Evolutionary conservation across 257 asterid genomes (phyloP).

Genomic region (Lithospermum erythrorhizon): DNA sequence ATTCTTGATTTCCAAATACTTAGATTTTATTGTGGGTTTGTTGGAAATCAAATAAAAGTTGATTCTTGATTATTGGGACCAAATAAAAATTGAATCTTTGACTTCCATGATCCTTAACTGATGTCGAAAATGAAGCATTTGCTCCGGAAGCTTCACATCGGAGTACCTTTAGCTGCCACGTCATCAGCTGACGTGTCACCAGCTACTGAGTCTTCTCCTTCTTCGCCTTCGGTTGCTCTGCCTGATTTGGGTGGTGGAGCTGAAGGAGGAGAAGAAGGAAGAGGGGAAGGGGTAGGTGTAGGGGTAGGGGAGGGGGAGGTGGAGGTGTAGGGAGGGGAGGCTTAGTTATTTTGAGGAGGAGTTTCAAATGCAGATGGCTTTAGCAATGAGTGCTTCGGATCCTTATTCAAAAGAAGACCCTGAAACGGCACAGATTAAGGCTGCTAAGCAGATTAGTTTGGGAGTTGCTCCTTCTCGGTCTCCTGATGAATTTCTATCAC

Average conservation of each 20-base stretch:
- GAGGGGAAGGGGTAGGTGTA: too few species aligned
- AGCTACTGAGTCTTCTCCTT: background rate
- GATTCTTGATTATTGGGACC: too few species aligned
- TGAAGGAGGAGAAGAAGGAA: too few species aligned
- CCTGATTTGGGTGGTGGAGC: background rate
- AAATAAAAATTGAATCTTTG: background rate
- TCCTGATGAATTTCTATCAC: slow-evolving; percentile 46
- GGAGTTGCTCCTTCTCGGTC: slow-evolving; percentile 47
- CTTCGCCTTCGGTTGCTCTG: background rate
- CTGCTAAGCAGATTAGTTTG: slow-evolving; percentile 69
- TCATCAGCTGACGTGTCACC: background rate
- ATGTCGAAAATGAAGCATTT: slow-evolving; percentile 81
- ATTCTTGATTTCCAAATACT: too few species aligned
- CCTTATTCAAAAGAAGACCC: slow-evolving; percentile 44
- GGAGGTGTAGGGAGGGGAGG: too few species aligned
- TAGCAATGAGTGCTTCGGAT: slow-evolving; percentile 80
- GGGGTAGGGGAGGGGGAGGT: background rate
- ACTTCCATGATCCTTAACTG: background rate
- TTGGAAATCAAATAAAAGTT: too few species aligned
- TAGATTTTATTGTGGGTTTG: too few species aligned
- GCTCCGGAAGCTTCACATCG: slow-evolving; percentile 76
- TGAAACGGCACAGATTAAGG: slow-evolving; percentile 62
- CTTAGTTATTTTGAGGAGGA: slow-evolving; percentile 73
- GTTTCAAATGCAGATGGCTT: slow-evolving; percentile 69
- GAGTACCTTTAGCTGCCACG: slow-evolving; percentile 9